Evolutionary conservation across 257 asterid species (phyloP), one percentile per base, ranked within the genome.

Genomic region (Handroanthus guayacan): DNA sequence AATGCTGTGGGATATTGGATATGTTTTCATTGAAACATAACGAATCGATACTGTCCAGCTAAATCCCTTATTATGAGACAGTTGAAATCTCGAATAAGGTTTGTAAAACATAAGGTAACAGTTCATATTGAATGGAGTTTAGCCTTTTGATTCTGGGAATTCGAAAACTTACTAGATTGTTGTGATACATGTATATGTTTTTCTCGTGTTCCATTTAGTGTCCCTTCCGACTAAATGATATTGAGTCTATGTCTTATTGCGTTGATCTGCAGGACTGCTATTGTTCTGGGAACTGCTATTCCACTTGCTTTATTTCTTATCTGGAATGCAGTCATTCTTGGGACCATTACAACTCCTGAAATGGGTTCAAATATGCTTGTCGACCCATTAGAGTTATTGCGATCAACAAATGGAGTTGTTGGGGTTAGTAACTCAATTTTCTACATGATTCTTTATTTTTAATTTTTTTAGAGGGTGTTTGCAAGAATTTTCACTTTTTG

Each of bases 251-350:
- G 37, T 16, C 61, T 75, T 55, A 72, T 75, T 72, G 43, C 60
- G 74, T 76, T 81, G 76, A 51, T 84, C 60, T 80, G 76, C 85
- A 90, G 98, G 95, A 90, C 88, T 37, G 96, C 97, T 66, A 89
- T 94, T 52, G 86, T 92, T 83, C 75, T 85, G 3, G 98, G 98
- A 72, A 89, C 95, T 50, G 92, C 91, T 69, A 92, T 92, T 81
- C 98, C 98, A 6, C 96, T 94, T 25, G 87, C 82, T 70, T 84
- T 94, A 2, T 94, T 94, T 82, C 95, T 94, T 69, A 87, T 92
- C 55, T 94, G 98, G 98, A 83, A 94, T 39, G 98, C 90, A 3
- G 98, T 92, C 55, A 90, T 94, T 78, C 97, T 94, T 68, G 99
- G 99, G 70, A 87, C 91, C 74, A 81, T 90, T 34, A 16, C 87